Conservation (phyloP, 2,329 filamentous ascomycete genomes). For the Botrytis fragariae region DNA sequence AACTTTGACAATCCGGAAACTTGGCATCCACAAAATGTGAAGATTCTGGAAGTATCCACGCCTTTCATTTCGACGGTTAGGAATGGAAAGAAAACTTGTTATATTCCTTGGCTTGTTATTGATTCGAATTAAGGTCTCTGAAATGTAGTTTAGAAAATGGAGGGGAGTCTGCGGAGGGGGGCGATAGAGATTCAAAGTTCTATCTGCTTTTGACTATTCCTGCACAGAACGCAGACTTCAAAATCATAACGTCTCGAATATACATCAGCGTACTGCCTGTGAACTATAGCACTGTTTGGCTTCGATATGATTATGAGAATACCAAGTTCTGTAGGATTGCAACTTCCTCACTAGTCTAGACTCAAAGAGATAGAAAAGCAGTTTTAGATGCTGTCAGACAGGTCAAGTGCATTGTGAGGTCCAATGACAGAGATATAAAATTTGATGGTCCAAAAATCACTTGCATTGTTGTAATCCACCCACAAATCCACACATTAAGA, state of each 20-base stretch:
- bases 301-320: background rate
- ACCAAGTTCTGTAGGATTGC: too few relatives aligned
- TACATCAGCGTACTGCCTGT: background rate
- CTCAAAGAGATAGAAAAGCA: background rate
- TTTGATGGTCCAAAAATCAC: background rate
- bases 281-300: background rate
- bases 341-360: background rate
- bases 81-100: background rate
- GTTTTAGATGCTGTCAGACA: background rate
- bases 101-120: slow-evolving; percentile 3
- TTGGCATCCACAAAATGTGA: slow-evolving; percentile 1
- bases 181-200: too few relatives aligned
- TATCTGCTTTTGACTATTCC: background rate
- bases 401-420: too few relatives aligned
- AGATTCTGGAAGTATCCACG: background rate
- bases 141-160: too few relatives aligned
- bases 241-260: background rate
- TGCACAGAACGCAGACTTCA: background rate
- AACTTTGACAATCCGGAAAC: background rate
- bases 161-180: background rate
- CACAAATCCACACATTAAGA: background rate
- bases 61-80: slow-evolving; percentile 1
- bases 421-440: background rate
- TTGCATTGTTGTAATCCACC: background rate
- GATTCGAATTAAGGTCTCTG: background rate